A percentile compares a stretch with the other conserved stretches of the same genome.
These are phyloP conservation scores for Ustilago curta DNA, from an alignment of 1,284 basidiomycete genomes.

Conservation along the genomic window DNA sequence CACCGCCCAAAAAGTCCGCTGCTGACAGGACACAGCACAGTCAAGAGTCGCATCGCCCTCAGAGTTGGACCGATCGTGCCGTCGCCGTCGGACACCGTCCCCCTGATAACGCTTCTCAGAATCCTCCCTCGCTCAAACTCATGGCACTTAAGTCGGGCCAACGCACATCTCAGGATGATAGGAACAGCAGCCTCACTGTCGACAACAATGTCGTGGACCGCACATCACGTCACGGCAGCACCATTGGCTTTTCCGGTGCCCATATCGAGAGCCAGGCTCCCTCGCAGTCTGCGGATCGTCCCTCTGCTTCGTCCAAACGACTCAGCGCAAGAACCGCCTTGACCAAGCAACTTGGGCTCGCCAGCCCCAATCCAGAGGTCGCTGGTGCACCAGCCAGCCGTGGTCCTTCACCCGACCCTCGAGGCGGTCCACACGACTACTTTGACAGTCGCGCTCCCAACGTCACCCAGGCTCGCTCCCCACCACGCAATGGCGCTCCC, in stretches of 20 bases:
- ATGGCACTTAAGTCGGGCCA: constrained; percentile 60
- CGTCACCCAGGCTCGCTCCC: constrained; percentile 17
- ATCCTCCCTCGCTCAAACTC: constrained; percentile 62
- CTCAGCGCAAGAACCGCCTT: constrained; percentile 49
- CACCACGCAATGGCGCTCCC: constrained; percentile 22
- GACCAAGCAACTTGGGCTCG: constrained; percentile 57
- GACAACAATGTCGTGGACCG: constrained; percentile 46
- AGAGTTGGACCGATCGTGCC: constrained; percentile 59
- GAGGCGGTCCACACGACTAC: constrained; percentile 21
- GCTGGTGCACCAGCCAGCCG: constrained; percentile 1
- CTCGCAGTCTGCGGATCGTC: constrained; percentile 4
- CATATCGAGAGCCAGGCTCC: constrained; percentile 2
- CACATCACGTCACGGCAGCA: constrained; percentile 52
- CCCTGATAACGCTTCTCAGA: constrained; percentile 63
- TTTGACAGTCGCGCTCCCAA: constrained; percentile 29
- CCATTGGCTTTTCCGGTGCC: constrained; percentile 47
- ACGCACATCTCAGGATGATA: constrained; percentile 22
- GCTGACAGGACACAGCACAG: constrained; percentile 4
- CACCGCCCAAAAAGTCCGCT: constrained; percentile 6
- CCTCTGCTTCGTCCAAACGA: constrained; percentile 14
- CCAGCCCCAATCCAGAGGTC: constrained; percentile 22
- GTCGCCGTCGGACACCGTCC: constrained; percentile 61
- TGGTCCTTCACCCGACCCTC: constrained; percentile 17
- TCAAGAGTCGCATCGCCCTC: constrained; percentile 24
- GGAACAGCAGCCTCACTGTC: constrained; percentile 34